A percentile compares a stretch with the other conserved stretches of the same genome.
Conservation (phyloP, 345 rosid species). For the Xanthoceras sorbifolium region DNA sequence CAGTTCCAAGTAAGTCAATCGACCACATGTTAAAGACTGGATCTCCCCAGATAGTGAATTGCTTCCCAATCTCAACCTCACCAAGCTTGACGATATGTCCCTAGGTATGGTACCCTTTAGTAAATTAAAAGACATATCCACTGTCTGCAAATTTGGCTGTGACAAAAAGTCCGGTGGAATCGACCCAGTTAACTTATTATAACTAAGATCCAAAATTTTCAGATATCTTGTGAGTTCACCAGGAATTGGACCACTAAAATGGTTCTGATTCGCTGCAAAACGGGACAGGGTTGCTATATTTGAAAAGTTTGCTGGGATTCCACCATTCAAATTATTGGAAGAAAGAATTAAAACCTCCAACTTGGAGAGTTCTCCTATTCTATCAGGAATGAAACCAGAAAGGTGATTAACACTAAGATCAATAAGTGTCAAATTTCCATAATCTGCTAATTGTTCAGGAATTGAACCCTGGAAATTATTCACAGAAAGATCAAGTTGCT, state of each 20-base stretch:
- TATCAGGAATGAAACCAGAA: slow-evolving; percentile 48
- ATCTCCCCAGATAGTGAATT: slow-evolving; percentile 44
- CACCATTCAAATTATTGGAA: slow-evolving; percentile 42
- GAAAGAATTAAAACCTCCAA: slow-evolving; percentile 56
- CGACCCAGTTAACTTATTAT: slow-evolving; percentile 41
- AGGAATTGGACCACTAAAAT: slow-evolving; percentile 51
- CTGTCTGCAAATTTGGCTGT: slow-evolving; percentile 28
- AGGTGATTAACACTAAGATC: slow-evolving; percentile 60
- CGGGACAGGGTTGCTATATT: slow-evolving; percentile 43
- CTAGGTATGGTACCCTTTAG: slow-evolving; percentile 54
- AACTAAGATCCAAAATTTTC: slow-evolving; percentile 58
- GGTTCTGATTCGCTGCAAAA: slow-evolving; percentile 65
- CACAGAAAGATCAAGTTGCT: slow-evolving; percentile 50
- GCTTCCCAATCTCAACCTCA: slow-evolving; percentile 75
- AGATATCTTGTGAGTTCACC: slow-evolving; percentile 49
- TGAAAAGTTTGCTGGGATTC: slow-evolving; percentile 48
- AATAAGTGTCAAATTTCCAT: slow-evolving; percentile 38
- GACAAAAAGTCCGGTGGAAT: slow-evolving; percentile 56
- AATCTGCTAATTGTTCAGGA: slow-evolving; percentile 43
- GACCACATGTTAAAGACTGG: slow-evolving; percentile 33
- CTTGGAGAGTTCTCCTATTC: slow-evolving; percentile 50
- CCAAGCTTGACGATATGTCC: slow-evolving; percentile 39
- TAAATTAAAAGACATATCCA: slow-evolving; percentile 61
- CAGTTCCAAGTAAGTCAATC: slow-evolving; percentile 64
- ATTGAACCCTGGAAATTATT: slow-evolving; percentile 45